Evolutionary conservation across 805 yeast genomes (phyloP).

Genomic region (Starmerella kuoi): DNA sequence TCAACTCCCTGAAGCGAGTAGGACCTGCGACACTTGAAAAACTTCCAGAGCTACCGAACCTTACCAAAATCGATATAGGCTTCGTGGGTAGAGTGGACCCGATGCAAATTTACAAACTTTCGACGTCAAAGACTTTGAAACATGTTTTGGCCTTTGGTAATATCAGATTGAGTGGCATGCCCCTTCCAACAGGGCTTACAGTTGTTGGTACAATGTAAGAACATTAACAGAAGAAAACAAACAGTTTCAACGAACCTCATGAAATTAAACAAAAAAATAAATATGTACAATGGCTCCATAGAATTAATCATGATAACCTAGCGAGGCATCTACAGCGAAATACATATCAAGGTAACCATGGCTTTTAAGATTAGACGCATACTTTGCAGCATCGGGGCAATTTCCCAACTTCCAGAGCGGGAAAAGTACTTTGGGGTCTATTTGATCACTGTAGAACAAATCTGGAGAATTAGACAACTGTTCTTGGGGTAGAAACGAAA

Average conservation of each 20-base stretch:
- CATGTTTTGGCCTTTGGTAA: constrained; percentile 69
- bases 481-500: background rate
- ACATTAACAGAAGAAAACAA: too few species aligned
- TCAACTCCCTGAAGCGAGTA: constrained; percentile 60
- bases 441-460: background rate
- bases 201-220: constrained; percentile 25
- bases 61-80: constrained; percentile 63
- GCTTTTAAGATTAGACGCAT: constrained; percentile 3
- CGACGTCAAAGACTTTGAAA: constrained; percentile 50
- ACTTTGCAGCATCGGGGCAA: constrained; percentile 6
- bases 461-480: background rate
- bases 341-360: constrained; percentile 31
- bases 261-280: background rate
- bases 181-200: constrained; percentile 22
- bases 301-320: constrained; percentile 1
- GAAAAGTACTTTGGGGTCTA: constrained; percentile 1
- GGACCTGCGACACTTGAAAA: constrained; percentile 31
- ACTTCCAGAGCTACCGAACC: constrained; percentile 37
- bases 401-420: constrained; percentile 5
- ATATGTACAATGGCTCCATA: background rate
- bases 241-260: background rate
- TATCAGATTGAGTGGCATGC: constrained; percentile 25
- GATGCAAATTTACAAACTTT: constrained; percentile 43
- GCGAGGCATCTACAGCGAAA: constrained; percentile 41
- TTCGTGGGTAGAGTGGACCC: constrained; percentile 72